These are phyloP conservation scores for Thelonectria rubi DNA, from an alignment of 2,329 filamentous ascomycete genomes.

Conservation along the genomic window DNA sequence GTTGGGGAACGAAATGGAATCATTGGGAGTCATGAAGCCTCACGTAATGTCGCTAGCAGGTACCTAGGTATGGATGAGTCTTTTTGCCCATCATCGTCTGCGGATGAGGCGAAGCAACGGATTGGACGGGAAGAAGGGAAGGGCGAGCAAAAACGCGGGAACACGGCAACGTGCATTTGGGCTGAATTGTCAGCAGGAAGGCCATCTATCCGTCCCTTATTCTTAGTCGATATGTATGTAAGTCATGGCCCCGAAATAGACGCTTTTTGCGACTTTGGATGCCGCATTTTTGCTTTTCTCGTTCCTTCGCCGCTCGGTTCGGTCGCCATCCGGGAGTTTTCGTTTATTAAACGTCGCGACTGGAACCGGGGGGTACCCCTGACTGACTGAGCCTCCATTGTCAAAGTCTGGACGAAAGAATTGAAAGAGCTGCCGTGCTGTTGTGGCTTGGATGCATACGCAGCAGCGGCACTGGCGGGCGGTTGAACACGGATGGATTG, in stretches of 20 bases:
- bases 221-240: no score
- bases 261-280: no score
- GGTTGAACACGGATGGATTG: not conserved
- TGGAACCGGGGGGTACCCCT: not conserved
- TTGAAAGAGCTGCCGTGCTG: not conserved
- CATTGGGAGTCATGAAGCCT: no score
- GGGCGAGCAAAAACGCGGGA: not conserved
- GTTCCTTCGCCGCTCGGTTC: not conserved
- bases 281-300: not conserved
- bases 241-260: no score
- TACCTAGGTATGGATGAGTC: no score
- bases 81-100: no score
- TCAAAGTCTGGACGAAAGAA: not conserved
- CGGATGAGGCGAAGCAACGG: no score
- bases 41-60: no score
- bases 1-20: no score
- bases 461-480: slow-evolving; percentile 8
- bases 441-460: slow-evolving; percentile 16
- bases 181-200: not conserved
- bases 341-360: not conserved
- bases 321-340: slow-evolving; percentile 4
- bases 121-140: no score
- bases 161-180: not conserved
- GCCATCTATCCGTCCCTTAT: no score
- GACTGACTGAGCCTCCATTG: not conserved